phyloP scores from a whole-genome alignment of 1,284 basidiomycete species.

The Austroboletus rostrupii region DNA sequence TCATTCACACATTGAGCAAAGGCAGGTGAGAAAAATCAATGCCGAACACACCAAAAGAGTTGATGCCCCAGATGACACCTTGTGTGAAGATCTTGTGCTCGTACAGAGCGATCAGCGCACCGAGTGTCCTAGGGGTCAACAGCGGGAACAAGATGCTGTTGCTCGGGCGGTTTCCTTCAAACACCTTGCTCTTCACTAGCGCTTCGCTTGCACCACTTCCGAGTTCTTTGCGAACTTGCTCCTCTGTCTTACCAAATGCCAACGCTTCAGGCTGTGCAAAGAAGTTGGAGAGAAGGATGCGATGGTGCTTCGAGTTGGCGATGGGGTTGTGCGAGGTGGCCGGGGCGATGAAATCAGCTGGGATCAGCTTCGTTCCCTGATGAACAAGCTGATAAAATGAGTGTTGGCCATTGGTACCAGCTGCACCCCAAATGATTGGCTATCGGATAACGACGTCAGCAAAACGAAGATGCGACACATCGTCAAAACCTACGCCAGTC shows the following conservation, averaged over 20 bases:
- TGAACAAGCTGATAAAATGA: slow-evolving; percentile 99
- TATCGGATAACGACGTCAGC: slow-evolving; percentile 29
- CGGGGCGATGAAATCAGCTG: slow-evolving; percentile 94
- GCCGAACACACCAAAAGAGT: slow-evolving; percentile 76
- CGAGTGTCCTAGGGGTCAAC: slow-evolving; percentile 86
- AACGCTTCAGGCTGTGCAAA: slow-evolving; percentile 97
- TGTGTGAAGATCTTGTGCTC: slow-evolving; percentile 99
- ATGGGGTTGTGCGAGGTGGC: slow-evolving; percentile 93
- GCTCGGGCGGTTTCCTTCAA: slow-evolving; percentile 95
- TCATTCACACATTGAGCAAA: slow-evolving; percentile 7
- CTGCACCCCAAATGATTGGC: slow-evolving; percentile 99
- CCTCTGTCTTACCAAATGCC: slow-evolving; percentile 96
- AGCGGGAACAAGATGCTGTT: slow-evolving; percentile 95
- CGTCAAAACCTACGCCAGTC: slow-evolving; percentile 71
- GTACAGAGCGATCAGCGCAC: slow-evolving; percentile 86
- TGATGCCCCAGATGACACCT: slow-evolving; percentile 97
- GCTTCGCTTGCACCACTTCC: slow-evolving; percentile 74
- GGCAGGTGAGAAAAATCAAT: neutral
- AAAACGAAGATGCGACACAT: neutral
- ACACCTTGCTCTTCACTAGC: slow-evolving; percentile 95
- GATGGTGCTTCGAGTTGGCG: slow-evolving; percentile 84
- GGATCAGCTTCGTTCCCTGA: slow-evolving; percentile 92
- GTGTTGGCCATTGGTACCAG: slow-evolving; percentile 98
- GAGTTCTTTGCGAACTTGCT: slow-evolving; percentile 81
- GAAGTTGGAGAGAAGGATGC: slow-evolving; percentile 96